phyloP scores from a whole-genome alignment of 768 basidiomycete species.

The Xerocomellus intermedius region DNA sequence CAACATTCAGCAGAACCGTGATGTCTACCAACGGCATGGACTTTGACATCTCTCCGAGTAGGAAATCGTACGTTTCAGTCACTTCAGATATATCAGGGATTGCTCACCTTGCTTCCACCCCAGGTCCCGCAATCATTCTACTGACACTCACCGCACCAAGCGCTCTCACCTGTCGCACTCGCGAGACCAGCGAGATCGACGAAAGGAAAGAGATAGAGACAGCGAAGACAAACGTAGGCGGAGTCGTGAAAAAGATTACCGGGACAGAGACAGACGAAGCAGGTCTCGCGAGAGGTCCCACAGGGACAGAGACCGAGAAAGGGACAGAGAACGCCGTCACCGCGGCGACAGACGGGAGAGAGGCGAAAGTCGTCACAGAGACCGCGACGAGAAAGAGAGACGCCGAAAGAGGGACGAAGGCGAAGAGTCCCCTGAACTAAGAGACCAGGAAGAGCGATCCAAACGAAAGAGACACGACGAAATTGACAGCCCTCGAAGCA shows the following conservation, averaged over 20 bases:
- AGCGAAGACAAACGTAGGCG: slow-evolving; percentile 61
- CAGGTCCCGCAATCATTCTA: slow-evolving; percentile 72
- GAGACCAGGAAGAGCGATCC: slow-evolving; percentile 52
- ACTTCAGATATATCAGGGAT: neutral
- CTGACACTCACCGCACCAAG: slow-evolving; percentile 71
- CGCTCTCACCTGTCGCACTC: slow-evolving; percentile 74
- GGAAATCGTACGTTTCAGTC: slow-evolving; percentile 53
- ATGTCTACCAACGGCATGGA: slow-evolving; percentile 62
- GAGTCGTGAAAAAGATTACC: slow-evolving; percentile 54
- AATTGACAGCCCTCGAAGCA: slow-evolving; percentile 48
- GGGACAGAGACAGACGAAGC: slow-evolving; percentile 46
- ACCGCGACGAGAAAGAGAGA: slow-evolving; percentile 49
- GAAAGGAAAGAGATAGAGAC: slow-evolving; percentile 50
- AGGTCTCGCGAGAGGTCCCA: slow-evolving; percentile 52
- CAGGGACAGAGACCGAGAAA: slow-evolving; percentile 37
- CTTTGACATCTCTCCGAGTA: slow-evolving; percentile 57
- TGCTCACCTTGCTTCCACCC: slow-evolving; percentile 9
- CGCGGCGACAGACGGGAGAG: slow-evolving; percentile 49
- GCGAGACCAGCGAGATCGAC: slow-evolving; percentile 46
- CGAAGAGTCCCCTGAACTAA: slow-evolving; percentile 44
- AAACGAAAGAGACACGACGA: slow-evolving; percentile 69
- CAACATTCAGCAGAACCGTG: slow-evolving; percentile 1
- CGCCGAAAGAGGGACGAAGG: slow-evolving; percentile 71
- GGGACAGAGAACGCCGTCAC: slow-evolving; percentile 42
- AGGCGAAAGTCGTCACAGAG: slow-evolving; percentile 54